Evolutionary conservation across 139 green algal genomes (phyloP), one percentile per base, ranked within the genome.

Genomic region (Bryopsis sp.): DNA sequence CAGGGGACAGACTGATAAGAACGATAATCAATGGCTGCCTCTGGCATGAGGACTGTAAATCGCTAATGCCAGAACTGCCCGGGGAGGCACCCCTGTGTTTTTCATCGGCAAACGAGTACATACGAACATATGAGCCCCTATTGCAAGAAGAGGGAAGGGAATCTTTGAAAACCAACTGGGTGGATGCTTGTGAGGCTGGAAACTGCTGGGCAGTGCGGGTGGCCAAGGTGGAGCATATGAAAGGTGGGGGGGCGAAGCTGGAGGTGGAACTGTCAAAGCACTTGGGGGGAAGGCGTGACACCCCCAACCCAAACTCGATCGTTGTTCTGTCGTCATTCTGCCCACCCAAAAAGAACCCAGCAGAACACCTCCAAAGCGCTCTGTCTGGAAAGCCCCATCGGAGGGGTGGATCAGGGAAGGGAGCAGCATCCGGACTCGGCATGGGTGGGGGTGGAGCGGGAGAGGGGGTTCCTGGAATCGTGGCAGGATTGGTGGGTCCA

Each of bases 81-180:
- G 50, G 33, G 11, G 24, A 28, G 15, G 8, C 33, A 35, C 50
- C 50, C 33, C 11, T 26, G 24, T 35, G 24, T 32, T 61, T 61
- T 32, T 6, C 31, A 61, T 48, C 66, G 46, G 47, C 77, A 39
- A 57, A 79, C 35, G 72, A 89, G 0, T 95, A 95, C 63, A 58
- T 88, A 0, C 8, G n/a, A 2, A 68, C 75, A 22, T 92, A 92
- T 76, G 82, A 90, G 58, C 82, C 88, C 0, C 72, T 94, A 58
- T 78, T 95, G n/a, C 72, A 88, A 37, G 88, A 94, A 68, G 88
- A 95, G 68, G 87, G 87, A 2, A 71, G 83, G 1, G 84, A 88
- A 61, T 50, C 67, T 2, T 48, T 91, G 28, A 71, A 74, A 1
- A 50, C 57, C 5, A 58, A 71, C 2, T 90, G 77, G 70, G 72